Evolutionary conservation across 768 basidiomycete genomes (phyloP).

Genomic region (Holtermannia corniformis): DNA sequence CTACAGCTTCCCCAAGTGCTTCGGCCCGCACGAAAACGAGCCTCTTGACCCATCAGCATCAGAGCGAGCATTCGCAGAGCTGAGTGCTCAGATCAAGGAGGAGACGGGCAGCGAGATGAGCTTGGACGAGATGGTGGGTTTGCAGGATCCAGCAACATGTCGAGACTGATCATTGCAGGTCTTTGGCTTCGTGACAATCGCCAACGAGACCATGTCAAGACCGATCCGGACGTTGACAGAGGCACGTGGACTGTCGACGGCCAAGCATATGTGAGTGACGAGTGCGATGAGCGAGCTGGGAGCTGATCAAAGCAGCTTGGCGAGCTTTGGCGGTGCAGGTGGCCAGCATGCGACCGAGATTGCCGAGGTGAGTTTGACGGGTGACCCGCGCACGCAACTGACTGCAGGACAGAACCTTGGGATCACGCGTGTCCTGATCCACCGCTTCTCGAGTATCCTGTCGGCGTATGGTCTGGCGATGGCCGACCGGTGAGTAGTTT

Average conservation of each 20-base stretch:
- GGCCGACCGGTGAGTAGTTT: conserved; percentile 13
- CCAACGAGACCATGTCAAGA: conserved; percentile 95
- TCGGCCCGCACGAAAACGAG: conserved; percentile 79
- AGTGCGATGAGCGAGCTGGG: not conserved
- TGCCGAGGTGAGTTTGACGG: conserved; percentile 14
- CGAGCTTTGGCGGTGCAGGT: conserved; percentile 41
- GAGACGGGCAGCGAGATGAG: conserved; percentile 49
- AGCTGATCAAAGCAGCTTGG: conserved; percentile 19
- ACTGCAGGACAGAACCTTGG: conserved; percentile 3
- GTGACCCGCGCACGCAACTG: not conserved
- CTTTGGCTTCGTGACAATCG: conserved; percentile 79
- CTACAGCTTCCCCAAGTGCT: conserved; percentile 69
- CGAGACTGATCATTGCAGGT: not conserved
- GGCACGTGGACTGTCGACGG: conserved; percentile 72
- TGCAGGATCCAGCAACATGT: not conserved
- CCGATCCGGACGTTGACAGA: conserved; percentile 89
- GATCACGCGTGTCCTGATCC: conserved; percentile 13
- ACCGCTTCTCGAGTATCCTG: conserved; percentile 77
- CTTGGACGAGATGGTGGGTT: conserved; percentile 63
- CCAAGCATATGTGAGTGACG: conserved; percentile 54
- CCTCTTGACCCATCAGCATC: conserved; percentile 69
- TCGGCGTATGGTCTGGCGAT: conserved; percentile 81
- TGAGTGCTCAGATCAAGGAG: conserved; percentile 60
- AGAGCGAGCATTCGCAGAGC: conserved; percentile 53
- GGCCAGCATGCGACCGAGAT: conserved; percentile 37